Conservation (phyloP, 2,329 filamentous ascomycete genomes). For the Cladosporium sp. region DNA sequence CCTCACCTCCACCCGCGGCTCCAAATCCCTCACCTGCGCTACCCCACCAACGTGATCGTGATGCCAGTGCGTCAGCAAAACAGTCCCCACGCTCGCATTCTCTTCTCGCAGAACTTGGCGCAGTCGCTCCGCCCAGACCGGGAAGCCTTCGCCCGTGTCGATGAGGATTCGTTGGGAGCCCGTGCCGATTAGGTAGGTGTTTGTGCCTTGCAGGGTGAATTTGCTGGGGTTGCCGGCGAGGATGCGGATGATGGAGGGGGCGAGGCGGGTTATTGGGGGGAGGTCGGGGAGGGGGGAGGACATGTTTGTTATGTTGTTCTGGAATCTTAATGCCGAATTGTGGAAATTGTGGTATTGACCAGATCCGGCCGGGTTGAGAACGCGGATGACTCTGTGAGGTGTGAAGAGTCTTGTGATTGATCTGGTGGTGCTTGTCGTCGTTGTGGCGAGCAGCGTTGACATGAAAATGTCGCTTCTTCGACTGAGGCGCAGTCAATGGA, state of each 20-base stretch:
- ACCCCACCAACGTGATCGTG: constrained; percentile 78
- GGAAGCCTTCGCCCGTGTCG: constrained; percentile 81
- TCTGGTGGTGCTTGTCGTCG: no score
- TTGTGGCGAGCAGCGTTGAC: no score
- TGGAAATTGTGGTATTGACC: no score
- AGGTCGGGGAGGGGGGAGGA: constrained; percentile 52
- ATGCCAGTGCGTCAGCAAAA: constrained; percentile 89
- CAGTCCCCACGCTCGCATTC: constrained; percentile 61
- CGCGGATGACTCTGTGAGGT: no score
- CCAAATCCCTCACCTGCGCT: constrained; percentile 59
- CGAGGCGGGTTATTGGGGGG: constrained; percentile 71
- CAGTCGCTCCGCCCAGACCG: constrained; percentile 66
- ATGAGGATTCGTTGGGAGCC: constrained; percentile 71
- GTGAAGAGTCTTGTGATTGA: no score
- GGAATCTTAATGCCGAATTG: no score
- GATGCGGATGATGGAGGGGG: constrained; percentile 73
- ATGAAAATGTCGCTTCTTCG: no score
- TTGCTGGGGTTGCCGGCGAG: constrained; percentile 89
- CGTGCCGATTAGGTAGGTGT: constrained; percentile 86
- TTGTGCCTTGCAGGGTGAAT: constrained; percentile 72
- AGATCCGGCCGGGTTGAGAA: no score
- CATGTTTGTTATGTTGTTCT: constrained; percentile 3
- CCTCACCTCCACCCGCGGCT: constrained; percentile 59
- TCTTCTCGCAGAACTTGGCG: constrained; percentile 61
- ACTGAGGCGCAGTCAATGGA: no score